Conservation (phyloP, 148 eudicot genomes). For the Pharnaceum exiguum region DNA sequence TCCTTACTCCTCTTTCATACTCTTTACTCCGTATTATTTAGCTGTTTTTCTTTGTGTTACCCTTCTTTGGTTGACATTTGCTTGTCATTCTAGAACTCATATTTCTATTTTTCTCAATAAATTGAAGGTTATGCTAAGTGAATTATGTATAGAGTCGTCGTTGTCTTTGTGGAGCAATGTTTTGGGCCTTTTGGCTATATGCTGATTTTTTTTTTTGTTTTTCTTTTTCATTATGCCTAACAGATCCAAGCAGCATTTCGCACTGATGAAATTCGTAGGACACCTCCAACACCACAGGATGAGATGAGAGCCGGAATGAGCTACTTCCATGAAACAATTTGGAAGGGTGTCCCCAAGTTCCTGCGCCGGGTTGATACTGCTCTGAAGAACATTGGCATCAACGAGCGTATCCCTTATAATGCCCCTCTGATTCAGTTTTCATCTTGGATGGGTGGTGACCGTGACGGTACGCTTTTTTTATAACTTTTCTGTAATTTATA, state of each 20-base stretch:
- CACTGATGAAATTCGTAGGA: constrained; percentile 91
- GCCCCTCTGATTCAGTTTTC: constrained; percentile 98
- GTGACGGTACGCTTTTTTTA: constrained; percentile 63
- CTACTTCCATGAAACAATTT: constrained; percentile 95
- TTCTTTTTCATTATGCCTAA: constrained; percentile 7
- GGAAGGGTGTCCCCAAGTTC: constrained; percentile 98
- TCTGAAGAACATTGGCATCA: constrained; percentile 89
- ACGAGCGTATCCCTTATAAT: constrained; percentile 93
- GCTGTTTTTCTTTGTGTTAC: too few relatives aligned
- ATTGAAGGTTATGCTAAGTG: too few relatives aligned
- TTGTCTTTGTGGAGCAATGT: too few relatives aligned
- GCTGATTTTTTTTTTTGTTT: background rate
- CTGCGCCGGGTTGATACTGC: constrained; percentile 95
- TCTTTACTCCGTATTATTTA: too few relatives aligned
- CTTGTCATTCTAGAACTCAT: too few relatives aligned
- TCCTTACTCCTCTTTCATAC: too few relatives aligned
- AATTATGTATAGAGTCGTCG: too few relatives aligned
- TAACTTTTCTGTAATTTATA: background rate
- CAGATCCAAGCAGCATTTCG: constrained; percentile 99
- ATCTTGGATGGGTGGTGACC: constrained; percentile 99
- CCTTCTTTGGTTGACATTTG: too few relatives aligned
- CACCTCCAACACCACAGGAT: constrained; percentile 93
- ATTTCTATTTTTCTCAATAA: too few relatives aligned
- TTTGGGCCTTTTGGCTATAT: too few relatives aligned
- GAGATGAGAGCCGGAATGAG: constrained; percentile 99